phyloP scores from a whole-genome alignment of 176 grass and related monocot genomes.

The Raddia distichophylla region DNA sequence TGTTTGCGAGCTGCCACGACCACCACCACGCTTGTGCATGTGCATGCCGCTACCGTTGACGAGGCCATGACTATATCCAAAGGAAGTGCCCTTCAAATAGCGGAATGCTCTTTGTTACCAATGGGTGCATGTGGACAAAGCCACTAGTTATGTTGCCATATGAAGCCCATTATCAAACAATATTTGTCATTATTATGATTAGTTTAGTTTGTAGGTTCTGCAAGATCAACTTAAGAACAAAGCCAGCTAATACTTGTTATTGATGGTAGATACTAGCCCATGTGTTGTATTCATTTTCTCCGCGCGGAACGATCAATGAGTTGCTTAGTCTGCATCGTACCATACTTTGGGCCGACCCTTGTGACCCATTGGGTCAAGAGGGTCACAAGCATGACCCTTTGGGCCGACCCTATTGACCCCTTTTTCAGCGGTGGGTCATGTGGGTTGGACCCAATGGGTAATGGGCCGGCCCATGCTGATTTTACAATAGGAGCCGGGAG shows the following conservation, averaged over 20 bases:
- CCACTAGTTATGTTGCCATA: slow-evolving; percentile 13
- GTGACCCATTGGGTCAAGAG: too few species aligned
- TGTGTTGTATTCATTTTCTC: slow-evolving; percentile 18
- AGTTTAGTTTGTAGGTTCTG: slow-evolving; percentile 39
- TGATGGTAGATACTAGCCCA: slow-evolving; percentile 33
- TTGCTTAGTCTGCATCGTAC: neutral
- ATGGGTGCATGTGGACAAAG: slow-evolving; percentile 1
- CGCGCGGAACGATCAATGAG: neutral
- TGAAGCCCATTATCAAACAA: neutral
- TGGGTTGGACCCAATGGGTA: too few species aligned
- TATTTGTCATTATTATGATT: slow-evolving; percentile 16
- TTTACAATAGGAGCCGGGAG: too few species aligned
- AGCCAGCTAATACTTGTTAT: neutral
- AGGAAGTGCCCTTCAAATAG: slow-evolving; percentile 87
- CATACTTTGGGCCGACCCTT: too few species aligned
- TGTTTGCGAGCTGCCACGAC: too few species aligned
- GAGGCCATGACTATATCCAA: slow-evolving; percentile 77
- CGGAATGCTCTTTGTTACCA: slow-evolving; percentile 1
- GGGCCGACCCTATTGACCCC: too few species aligned
- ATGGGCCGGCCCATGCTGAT: too few species aligned
- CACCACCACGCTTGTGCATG: too few species aligned
- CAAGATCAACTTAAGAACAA: neutral
- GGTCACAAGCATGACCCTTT: too few species aligned
- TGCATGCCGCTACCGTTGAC: too few species aligned
- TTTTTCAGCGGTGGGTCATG: too few species aligned